Percentiles rank a stretch among this genome's conserved stretches.
These are phyloP conservation scores for Penicillium decumbens DNA, from an alignment of 2,329 filamentous ascomycete genomes.

Conservation along the genomic window DNA sequence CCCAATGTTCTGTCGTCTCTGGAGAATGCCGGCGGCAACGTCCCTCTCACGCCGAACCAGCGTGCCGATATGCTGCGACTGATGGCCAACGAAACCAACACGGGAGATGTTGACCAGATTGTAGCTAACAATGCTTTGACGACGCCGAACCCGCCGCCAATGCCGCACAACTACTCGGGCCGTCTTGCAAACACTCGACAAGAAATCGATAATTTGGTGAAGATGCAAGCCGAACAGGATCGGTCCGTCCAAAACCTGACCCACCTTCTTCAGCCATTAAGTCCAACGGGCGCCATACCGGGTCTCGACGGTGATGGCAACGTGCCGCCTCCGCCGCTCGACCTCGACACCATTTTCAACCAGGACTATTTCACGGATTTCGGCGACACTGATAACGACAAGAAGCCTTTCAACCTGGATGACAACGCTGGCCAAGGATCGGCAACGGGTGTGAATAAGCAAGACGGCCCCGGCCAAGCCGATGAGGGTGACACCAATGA, in stretches of 20 bases:
- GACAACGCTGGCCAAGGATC: slow-evolving; percentile 17
- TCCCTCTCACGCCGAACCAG: slow-evolving; percentile 43
- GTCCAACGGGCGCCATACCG: slow-evolving; percentile 72
- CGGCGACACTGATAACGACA: slow-evolving; percentile 30
- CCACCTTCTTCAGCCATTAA: slow-evolving; percentile 70
- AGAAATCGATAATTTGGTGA: slow-evolving; percentile 73
- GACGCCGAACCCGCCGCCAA: slow-evolving; percentile 51
- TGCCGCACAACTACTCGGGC: slow-evolving; percentile 47
- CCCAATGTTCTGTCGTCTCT: slow-evolving; percentile 45
- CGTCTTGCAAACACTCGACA: slow-evolving; percentile 62
- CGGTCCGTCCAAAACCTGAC: slow-evolving; percentile 70
- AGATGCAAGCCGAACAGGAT: slow-evolving; percentile 73
- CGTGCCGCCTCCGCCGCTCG: slow-evolving; percentile 45
- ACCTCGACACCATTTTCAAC: slow-evolving; percentile 57
- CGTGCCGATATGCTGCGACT: slow-evolving; percentile 47
- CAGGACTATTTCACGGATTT: slow-evolving; percentile 53
- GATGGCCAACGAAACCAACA: slow-evolving; percentile 46
- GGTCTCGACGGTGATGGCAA: slow-evolving; percentile 52
- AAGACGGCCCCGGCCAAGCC: slow-evolving; percentile 19
- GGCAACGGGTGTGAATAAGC: slow-evolving; percentile 15
- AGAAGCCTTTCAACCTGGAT: slow-evolving; percentile 18
- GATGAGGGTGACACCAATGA: slow-evolving; percentile 35
- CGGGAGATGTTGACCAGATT: slow-evolving; percentile 36
- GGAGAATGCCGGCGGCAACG: slow-evolving; percentile 41
- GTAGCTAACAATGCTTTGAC: slow-evolving; percentile 54